A percentile compares a stretch with the other conserved stretches of the same genome.
Conservation (phyloP, 2,329 filamentous ascomycete genomes). For the Didymella exigua region DNA sequence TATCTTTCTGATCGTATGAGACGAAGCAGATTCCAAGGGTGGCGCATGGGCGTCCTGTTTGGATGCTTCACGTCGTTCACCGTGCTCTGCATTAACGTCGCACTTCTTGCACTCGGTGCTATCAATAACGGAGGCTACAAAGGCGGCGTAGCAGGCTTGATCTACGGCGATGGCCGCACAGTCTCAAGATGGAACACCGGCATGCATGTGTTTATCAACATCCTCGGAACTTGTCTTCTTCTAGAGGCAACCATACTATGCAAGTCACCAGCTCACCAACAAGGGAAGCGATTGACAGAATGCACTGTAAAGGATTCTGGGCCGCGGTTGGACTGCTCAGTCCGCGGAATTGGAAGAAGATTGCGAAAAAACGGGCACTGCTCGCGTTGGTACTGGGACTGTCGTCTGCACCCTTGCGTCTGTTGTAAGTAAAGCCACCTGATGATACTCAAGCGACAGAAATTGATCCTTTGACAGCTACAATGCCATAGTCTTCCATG, state of each 20-base stretch:
- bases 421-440: not conserved
- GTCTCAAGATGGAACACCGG: conserved; percentile 12
- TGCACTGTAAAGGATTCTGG: conserved; percentile 43
- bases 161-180: not conserved
- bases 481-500: not conserved
- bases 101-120: conserved; percentile 2
- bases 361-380: conserved; percentile 23
- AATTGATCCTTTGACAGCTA: not conserved
- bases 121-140: not conserved
- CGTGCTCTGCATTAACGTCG: conserved; percentile 24
- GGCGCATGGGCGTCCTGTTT: conserved; percentile 27
- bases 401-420: conserved; percentile 24
- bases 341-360: conserved; percentile 43
- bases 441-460: not conserved
- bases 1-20: too few species aligned
- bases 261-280: conserved; percentile 33
- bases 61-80: conserved; percentile 21
- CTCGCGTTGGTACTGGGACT: conserved; percentile 19
- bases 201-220: conserved; percentile 58
- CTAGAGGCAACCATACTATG: conserved; percentile 33
- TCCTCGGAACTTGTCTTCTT: conserved; percentile 42
- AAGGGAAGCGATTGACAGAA: conserved; percentile 26
- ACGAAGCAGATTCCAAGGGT: conserved; percentile 23
- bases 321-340: conserved; percentile 51
- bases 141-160: conserved; percentile 3